Percentiles rank a stretch among this genome's conserved stretches.
Evolutionary conservation across 225 moss, liverwort and hornwort species (phyloP).

Genomic region (Bryum argenteum): DNA sequence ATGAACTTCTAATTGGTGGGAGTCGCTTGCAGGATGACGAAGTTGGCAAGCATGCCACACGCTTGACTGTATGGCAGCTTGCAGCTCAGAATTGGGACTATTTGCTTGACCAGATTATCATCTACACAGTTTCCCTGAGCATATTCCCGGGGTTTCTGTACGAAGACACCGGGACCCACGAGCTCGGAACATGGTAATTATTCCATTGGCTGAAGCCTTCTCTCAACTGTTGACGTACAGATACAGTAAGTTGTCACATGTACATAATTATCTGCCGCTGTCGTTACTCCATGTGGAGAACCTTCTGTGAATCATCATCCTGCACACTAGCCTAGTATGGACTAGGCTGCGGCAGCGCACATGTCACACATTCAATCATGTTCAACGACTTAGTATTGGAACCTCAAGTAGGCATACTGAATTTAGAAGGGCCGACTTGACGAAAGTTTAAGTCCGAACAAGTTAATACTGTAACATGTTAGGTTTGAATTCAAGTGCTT

Average conservation of each 20-base stretch:
- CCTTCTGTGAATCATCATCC: not conserved
- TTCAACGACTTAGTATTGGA: no score
- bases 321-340: not conserved
- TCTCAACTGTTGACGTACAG: slow-evolving; percentile 7
- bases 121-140: slow-evolving; percentile 73
- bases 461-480: not conserved
- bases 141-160: slow-evolving; percentile 94
- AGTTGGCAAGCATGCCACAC: slow-evolving; percentile 39
- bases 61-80: slow-evolving; percentile 65
- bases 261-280: no score
- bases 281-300: no score
- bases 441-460: no score
- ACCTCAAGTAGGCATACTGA: no score
- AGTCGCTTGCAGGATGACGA: slow-evolving; percentile 55
- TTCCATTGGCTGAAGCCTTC: not conserved
- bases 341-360: not conserved
- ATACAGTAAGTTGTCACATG: not conserved
- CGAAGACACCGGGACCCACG: slow-evolving; percentile 79
- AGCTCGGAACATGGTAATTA: slow-evolving; percentile 75
- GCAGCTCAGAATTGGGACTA: slow-evolving; percentile 72
- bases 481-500: not conserved
- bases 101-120: slow-evolving; percentile 62
- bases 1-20: no score
- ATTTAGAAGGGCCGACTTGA: no score
- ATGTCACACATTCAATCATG: not conserved